Evolutionary conservation across 768 basidiomycete genomes (phyloP), one percentile per base, ranked within the genome.

Genomic region (Leccinum boreale): DNA sequence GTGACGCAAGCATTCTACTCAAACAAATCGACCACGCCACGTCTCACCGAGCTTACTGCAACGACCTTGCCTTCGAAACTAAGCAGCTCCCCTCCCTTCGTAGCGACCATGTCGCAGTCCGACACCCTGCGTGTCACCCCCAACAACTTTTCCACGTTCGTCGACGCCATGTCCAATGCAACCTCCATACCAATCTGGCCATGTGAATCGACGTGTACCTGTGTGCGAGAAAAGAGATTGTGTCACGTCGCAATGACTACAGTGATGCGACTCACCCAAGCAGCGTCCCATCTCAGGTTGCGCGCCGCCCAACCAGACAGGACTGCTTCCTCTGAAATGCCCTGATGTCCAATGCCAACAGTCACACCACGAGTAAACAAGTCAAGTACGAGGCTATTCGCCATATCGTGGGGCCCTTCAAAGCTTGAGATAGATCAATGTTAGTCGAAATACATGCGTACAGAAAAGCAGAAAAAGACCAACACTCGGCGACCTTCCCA

Each of bases 221-320:
- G 42, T 15, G 39, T 46, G 45, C 23, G 49, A 24, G 24, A 31
- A 50, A 52, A 24, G 29, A 54, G 3, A n/a, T 35, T 28, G 1
- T 45, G 46, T 63, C 49, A 50, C n/a, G 39, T 47, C 46, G 6
- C 14, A 28, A 9, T 17, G 17, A 8, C 11, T 14, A 31, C 46
- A 50, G 24, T 70, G 14, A 1, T 74, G 80, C 48, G 52, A 89
- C 95, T 89, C 94, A 97, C 97, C 96, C 98, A 55, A 89, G 82
- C 70, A 89, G 73, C 68, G 83, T 98, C 69, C 98, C 95, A 72
- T 86, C 42, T 94, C 92, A 54, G 89, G 89, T 61, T 92, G 89
- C 6, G 94, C 92, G 51, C 97, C 78, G 54, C 98, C 78, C 58
- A 98, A 77, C 55, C 93, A 79, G 70, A 95, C 90, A 26, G 88